Conservation (phyloP, 2,329 filamentous ascomycete genomes). For the Clonostachys rhizophaga region DNA sequence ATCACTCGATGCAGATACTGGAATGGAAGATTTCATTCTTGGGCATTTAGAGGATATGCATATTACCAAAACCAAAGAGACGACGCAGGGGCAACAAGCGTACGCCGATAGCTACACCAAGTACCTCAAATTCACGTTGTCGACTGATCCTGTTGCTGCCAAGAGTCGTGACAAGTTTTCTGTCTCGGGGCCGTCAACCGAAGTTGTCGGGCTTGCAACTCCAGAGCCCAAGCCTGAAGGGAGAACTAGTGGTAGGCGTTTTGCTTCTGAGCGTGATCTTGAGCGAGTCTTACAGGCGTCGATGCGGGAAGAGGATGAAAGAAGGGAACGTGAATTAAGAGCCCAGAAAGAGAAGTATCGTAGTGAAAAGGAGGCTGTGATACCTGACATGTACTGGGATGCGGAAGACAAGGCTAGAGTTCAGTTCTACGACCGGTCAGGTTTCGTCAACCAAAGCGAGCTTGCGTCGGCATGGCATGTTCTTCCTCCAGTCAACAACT, state of each 20-base stretch:
- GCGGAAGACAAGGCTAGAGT: slow-evolving; percentile 53
- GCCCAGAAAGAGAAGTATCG: slow-evolving; percentile 66
- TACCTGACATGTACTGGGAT: slow-evolving; percentile 66
- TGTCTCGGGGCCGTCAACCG: slow-evolving; percentile 25
- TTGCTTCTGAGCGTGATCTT: slow-evolving; percentile 68
- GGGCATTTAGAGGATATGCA: slow-evolving; percentile 36
- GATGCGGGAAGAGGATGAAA: slow-evolving; percentile 64
- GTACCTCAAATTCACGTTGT: slow-evolving; percentile 52
- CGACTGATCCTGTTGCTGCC: slow-evolving; percentile 46
- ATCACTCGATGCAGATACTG: slow-evolving; percentile 29
- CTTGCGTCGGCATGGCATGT: slow-evolving; percentile 69
- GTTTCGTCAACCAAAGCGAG: slow-evolving; percentile 58
- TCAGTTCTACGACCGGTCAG: slow-evolving; percentile 61
- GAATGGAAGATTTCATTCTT: slow-evolving; percentile 39
- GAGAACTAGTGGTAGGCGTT: slow-evolving; percentile 48
- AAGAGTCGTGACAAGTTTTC: slow-evolving; percentile 52
- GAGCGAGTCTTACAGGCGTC: slow-evolving; percentile 70
- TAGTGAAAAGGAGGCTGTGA: slow-evolving; percentile 70
- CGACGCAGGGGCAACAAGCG: slow-evolving; percentile 28
- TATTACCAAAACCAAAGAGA: slow-evolving; percentile 25
- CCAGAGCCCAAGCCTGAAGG: slow-evolving; percentile 55
- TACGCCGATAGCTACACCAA: slow-evolving; percentile 43
- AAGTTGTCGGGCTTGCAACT: slow-evolving; percentile 27
- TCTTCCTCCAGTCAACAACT: slow-evolving; percentile 69
- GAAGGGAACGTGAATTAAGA: slow-evolving; percentile 60